A percentile compares a stretch with the other conserved stretches of the same genome.
Conservation (phyloP, 495 filamentous ascomycete genomes). For the Glutinoglossum americanum region DNA sequence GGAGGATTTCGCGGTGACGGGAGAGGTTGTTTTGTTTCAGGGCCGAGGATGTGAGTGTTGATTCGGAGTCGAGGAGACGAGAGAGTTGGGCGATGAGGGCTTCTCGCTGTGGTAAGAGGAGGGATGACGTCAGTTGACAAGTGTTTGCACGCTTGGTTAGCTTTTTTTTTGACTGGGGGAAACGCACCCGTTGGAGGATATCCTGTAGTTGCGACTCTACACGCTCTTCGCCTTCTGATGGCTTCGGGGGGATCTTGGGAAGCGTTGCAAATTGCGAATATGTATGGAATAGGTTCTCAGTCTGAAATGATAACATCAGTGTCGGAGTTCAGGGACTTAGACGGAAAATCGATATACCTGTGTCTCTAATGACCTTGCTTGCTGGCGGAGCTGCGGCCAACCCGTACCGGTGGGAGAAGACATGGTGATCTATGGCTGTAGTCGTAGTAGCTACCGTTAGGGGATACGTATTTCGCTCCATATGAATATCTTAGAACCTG, state of each 20-base stretch:
- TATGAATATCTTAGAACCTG: background rate
- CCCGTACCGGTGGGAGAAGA: constrained; percentile 55
- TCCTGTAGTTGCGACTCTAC: constrained; percentile 70
- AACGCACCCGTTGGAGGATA: constrained; percentile 48
- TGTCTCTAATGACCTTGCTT: constrained; percentile 73
- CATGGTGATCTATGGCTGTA: constrained; percentile 33
- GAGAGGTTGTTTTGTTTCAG: constrained; percentile 87
- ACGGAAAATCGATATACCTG: constrained; percentile 39
- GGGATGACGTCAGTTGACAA: background rate
- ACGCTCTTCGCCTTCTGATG: constrained; percentile 63
- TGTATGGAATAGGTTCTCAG: constrained; percentile 78
- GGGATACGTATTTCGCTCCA: constrained; percentile 4
- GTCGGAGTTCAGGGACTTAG: background rate
- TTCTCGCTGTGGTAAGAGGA: constrained; percentile 42
- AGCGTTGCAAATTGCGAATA: constrained; percentile 87
- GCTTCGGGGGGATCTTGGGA: constrained; percentile 55
- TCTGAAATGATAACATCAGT: constrained; percentile 29
- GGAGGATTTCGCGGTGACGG: constrained; percentile 74
- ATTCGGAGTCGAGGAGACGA: constrained; percentile 84
- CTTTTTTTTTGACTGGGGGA: background rate
- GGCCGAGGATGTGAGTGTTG: constrained; percentile 68
- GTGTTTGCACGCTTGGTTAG: background rate
- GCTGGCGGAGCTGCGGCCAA: constrained; percentile 91
- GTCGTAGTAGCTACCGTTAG: background rate
- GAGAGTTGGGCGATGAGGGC: constrained; percentile 58